Percentiles rank a stretch among this genome's conserved stretches.
Conservation (phyloP, 2,329 filamentous ascomycete genomes). For the Elsinoe ampelina region DNA sequence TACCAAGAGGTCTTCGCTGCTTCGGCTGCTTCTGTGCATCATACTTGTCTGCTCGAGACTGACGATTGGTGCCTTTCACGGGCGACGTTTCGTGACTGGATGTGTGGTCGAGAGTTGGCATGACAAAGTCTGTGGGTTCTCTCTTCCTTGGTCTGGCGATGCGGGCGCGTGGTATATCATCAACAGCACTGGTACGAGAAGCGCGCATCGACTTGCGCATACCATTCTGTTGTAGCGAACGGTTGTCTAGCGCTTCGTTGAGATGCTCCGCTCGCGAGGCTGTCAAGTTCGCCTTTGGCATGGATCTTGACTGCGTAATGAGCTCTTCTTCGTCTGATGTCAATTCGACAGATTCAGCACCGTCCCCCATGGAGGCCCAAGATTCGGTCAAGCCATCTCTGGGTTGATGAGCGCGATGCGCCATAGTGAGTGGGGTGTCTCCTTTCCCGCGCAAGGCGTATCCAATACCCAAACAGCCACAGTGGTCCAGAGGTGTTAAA, state of each 20-base stretch:
- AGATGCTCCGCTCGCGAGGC: conserved; percentile 8
- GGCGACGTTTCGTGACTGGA: conserved; percentile 8
- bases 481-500: no score
- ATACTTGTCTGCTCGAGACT: background rate
- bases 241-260: background rate
- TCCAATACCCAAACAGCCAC: no score
- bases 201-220: background rate
- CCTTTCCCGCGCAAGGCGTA: background rate
- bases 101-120: conserved; percentile 11
- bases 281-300: background rate
- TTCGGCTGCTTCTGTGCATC: background rate
- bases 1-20: background rate
- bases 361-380: conserved; percentile 10
- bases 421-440: background rate
- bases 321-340: conserved; percentile 9
- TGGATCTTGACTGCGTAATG: background rate
- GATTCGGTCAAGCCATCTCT: conserved; percentile 2
- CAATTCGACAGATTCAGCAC: conserved; percentile 10
- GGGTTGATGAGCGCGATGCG: background rate
- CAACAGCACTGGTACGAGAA: background rate
- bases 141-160: background rate
- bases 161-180: background rate
- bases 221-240: background rate
- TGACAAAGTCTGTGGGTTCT: background rate
- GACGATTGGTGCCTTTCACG: background rate